Base-by-base conservation (phyloP, 306 rosid genomes). In the Prunus fruticosa region DNA sequence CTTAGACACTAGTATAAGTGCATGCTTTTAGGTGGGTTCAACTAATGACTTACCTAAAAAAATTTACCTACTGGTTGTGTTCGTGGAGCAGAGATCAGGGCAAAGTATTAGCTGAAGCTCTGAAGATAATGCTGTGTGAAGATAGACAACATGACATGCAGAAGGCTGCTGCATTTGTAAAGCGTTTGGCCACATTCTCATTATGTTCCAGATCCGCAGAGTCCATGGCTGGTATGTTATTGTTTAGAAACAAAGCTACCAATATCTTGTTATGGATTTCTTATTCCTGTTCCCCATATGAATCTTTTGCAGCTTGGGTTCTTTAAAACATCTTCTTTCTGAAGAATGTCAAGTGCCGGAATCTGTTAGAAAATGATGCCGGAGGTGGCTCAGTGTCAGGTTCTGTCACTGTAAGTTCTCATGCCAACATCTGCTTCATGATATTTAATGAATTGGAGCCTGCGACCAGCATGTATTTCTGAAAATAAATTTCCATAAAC, bases 141-240 rank as follows among this genome's bases (percentile, higher is more conserved):
- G 98, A 92, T 76, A 96, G 87, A 88, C 99, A 96, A 70, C 97
- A 91, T 83, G 99, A 91, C 91, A 96, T 92, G 99, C 99, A 92
- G 83, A 96, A 96, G 86, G 86, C 98, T 62, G 99, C 97, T 77
- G 99, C 97, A 74, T 96, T 96, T 79, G 85, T 96, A 74, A 92
- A 96, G 77, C 93, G 98, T 79, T 81, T 96, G 81, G 86, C 99
- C 34, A 88, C 93, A 54, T 84, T 89, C 82, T 84, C 97, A 28
- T 75, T 92, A 38, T 79, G 84, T 83, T 87, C 88, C 68, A 97
- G 97, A 54, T 86, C 96, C 53, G 92, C 97, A 5, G 98, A 92
- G 90, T 74, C 97, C 74, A 87, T 92, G 93, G 92, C 99, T 73
- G 99, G 99, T 92, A 78, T 69, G 80, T 57, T n/a, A 53, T 87